phyloP scores from a whole-genome alignment of 2,329 filamentous ascomycete genomes.

The Exophiala aquamarina region DNA sequence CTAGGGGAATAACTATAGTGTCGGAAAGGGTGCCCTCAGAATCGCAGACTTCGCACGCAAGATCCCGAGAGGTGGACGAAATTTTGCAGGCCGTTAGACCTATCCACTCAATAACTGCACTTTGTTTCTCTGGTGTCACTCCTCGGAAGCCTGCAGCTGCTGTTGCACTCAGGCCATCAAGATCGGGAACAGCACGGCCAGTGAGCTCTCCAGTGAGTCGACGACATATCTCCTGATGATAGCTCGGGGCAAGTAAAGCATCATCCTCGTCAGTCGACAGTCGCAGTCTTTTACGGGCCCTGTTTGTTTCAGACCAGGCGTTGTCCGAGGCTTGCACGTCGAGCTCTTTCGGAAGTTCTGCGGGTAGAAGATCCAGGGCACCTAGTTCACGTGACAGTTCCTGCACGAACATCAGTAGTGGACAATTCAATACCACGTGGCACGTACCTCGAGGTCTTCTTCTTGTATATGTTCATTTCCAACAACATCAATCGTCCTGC shows the following conservation, averaged over 20 bases:
- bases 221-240: constrained; percentile 34
- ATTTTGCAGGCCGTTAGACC: constrained; percentile 58
- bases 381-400: constrained; percentile 13
- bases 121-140: constrained; percentile 52
- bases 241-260: constrained; percentile 15
- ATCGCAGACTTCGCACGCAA: constrained; percentile 40
- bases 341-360: constrained; percentile 1
- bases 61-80: constrained; percentile 6
- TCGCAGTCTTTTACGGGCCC: constrained; percentile 37
- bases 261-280: constrained; percentile 35
- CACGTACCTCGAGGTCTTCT: constrained; percentile 10
- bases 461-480: background rate
- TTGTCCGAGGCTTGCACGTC: constrained; percentile 7
- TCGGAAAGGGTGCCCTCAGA: constrained; percentile 27
- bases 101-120: constrained; percentile 54
- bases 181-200: constrained; percentile 32
- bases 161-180: constrained; percentile 43
- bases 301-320: constrained; percentile 24
- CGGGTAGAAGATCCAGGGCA: constrained; percentile 5
- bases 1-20: constrained; percentile 1
- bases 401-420: too few relatives aligned
- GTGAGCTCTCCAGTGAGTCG: constrained; percentile 37
- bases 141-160: constrained; percentile 46
- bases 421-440: too few relatives aligned
- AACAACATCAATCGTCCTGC: constrained; percentile 10